A percentile compares a stretch with the other conserved stretches of the same genome.
Evolutionary conservation across 441 rosid species (phyloP).

Genomic region (Gossypium davidsonii): DNA sequence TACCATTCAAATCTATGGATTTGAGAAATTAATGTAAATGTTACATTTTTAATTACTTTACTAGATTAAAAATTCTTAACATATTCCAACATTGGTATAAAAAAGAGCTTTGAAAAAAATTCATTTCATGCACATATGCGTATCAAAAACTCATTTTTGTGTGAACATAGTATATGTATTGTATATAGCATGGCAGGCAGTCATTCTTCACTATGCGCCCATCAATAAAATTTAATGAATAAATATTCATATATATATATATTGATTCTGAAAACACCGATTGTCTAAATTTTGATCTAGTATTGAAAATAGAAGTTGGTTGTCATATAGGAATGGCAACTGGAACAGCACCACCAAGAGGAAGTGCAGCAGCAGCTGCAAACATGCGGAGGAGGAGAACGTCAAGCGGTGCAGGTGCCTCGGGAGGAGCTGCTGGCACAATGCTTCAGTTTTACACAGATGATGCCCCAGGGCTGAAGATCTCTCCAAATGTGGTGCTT

Average conservation of each 20-base stretch:
- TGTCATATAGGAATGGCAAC: slow-evolving; percentile 44
- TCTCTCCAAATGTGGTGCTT: slow-evolving; percentile 72
- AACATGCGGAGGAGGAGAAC: slow-evolving; percentile 79
- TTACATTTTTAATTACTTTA: too few species aligned
- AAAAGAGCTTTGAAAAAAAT: neutral
- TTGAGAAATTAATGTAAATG: too few species aligned
- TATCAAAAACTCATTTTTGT: too few species aligned
- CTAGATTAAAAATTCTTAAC: too few species aligned
- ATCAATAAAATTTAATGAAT: neutral
- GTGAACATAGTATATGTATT: neutral
- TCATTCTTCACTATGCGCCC: neutral
- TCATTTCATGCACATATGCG: too few species aligned
- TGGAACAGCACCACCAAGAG: slow-evolving; percentile 79
- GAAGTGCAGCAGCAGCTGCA: slow-evolving; percentile 84
- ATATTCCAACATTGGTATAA: too few species aligned
- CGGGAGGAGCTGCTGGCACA: slow-evolving; percentile 72
- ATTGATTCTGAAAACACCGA: neutral
- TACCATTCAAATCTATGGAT: too few species aligned
- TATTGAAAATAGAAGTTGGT: neutral
- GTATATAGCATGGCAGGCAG: neutral
- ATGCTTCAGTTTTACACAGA: slow-evolving; percentile 91
- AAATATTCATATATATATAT: neutral
- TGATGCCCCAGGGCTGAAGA: slow-evolving; percentile 81
- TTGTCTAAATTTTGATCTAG: neutral
- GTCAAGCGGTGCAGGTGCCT: slow-evolving; percentile 49